Evolutionary conservation across 2,329 filamentous ascomycete species (phyloP), one percentile per base, ranked within the genome.

Genomic region (Colletotrichum echinochloae): DNA sequence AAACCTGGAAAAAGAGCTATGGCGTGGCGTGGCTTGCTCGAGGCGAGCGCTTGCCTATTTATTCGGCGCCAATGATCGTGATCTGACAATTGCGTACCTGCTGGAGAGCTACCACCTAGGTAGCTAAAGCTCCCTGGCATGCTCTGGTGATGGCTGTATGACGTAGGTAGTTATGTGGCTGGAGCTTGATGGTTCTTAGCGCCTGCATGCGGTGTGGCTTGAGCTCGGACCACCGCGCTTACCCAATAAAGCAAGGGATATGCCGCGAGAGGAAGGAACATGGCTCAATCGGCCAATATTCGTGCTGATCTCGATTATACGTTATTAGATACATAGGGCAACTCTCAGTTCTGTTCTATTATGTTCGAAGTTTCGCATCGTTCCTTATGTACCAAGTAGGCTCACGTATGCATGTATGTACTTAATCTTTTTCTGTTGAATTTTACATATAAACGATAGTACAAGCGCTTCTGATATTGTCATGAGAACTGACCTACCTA

Each of bases 71-170:
- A 46, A 59, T 33, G 44, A 71, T 71, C 57, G 68, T 67, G 68
- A 71, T 68, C 57, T 52, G 46, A 62, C 68, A 48, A 18, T 59
- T 59, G 64, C 67, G 67, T 67, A 60, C 52, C 44, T 59, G 67
- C 57, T 57, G 14, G 12, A 37, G 51, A 70, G 56, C 67, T 70
- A 39, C 30, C 35, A 41, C 16, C 16, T 41, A 39, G 12, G 12
- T 20, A 67, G 57, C 57, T 61, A 57, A 46, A 70, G 68, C 64
- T 71, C 64, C 64, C 68, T 71, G 30, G 52, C 52, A 30, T 63
- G 39, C 55, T 56, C 57, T 28, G 35, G 57, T 71, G 68, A 71
- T 71, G 68, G 46, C 64, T 62, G n/a, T 48, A 71, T 71, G 68
- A 71, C 68, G 68, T 67, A 60, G 46, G 68, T 67, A 60, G 46